Percentiles rank a stretch among this genome's conserved stretches.
Conservation (phyloP, 2,329 filamentous ascomycete genomes). For the Colletotrichum gloeosporioides region DNA sequence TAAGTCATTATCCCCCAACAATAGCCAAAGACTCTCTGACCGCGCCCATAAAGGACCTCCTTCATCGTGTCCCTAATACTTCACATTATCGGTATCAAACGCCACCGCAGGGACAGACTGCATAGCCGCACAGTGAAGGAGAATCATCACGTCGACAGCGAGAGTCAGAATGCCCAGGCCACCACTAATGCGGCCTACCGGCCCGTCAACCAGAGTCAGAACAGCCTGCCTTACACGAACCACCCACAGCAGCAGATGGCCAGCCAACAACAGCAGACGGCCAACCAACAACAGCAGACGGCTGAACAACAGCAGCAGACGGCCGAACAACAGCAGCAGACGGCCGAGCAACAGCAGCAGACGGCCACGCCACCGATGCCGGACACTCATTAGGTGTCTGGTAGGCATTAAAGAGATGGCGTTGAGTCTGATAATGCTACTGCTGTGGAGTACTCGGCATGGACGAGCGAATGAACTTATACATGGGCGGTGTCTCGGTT, state of each 20-base stretch:
- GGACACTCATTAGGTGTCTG: not conserved
- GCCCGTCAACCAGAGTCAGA: not conserved
- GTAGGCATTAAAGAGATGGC: not conserved
- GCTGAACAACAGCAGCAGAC: conserved; percentile 23
- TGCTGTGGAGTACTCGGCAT: not conserved
- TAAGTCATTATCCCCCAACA: conserved; percentile 31
- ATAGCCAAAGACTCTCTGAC: not conserved
- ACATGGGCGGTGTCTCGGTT: not conserved
- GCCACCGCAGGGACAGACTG: conserved; percentile 49
- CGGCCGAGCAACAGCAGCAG: conserved; percentile 3
- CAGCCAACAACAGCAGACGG: conserved; percentile 22
- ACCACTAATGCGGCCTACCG: not conserved
- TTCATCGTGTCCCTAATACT: conserved; percentile 46
- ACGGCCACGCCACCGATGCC: not conserved
- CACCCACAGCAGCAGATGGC: conserved; percentile 12
- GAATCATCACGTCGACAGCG: conserved; percentile 18
- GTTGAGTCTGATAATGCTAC: not conserved
- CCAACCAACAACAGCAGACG: conserved; percentile 23
- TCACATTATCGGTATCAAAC: conserved; percentile 44
- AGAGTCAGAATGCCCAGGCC: conserved; percentile 25
- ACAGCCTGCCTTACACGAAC: not conserved
- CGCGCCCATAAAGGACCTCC: conserved; percentile 38
- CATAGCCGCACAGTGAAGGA: conserved; percentile 32
- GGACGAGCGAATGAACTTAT: not conserved
- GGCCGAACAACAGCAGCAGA: conserved; percentile 25